Base-by-base conservation (phyloP, 139 green algal species). In the Chlamydomonas applanata region DNA sequence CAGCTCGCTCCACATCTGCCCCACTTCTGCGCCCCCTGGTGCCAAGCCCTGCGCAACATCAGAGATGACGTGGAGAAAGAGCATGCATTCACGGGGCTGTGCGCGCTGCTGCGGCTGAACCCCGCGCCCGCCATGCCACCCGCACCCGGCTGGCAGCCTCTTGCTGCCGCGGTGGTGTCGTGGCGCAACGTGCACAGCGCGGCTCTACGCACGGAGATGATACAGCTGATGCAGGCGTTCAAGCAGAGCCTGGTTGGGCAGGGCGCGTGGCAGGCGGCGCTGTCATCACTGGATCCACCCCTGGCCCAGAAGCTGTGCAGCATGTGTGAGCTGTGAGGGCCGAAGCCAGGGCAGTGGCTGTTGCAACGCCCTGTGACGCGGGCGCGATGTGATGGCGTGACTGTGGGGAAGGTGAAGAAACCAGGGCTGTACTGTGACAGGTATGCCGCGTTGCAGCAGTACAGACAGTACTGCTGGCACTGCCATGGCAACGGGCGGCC, bases 1-100 rank as follows among this genome's bases (percentile, higher is more conserved):
- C 52, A 69, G 40, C 17, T 75, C 49, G 91, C 96, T 24, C 86
- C 89, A 1, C 88, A 95, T 64, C 74, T 96, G 46, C 59, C 30
- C 4, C 80, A 92, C 79, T 98, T 98, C 53, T 46, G 89, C 1
- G 77, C 46, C 3, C 74, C 79, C 0, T 98, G 94, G 95, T 98
- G 93, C 74, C 53, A 71, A 61, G 87, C 88, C 9, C 83, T 99
- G 72, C 81, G 91, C 9, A 89, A 81, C 34, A 83, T 99, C 11
- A 76, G 92, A 11, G 95, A 99, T 76, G 95, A 94, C 63, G 73
- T 91, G 0, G 95, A 98, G 82, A 99, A 98, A 88, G 94, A 98
- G 82, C 73, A 89, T 19, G 93, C 91, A 0, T 97, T 97, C 80
- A 60, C 88, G 62, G 94, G 94, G 13, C 82, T 98, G 11, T 89